Percentiles rank a stretch among this genome's conserved stretches.
phyloP scores from a whole-genome alignment of 257 asterid species.

The Nicotiana undulata region DNA sequence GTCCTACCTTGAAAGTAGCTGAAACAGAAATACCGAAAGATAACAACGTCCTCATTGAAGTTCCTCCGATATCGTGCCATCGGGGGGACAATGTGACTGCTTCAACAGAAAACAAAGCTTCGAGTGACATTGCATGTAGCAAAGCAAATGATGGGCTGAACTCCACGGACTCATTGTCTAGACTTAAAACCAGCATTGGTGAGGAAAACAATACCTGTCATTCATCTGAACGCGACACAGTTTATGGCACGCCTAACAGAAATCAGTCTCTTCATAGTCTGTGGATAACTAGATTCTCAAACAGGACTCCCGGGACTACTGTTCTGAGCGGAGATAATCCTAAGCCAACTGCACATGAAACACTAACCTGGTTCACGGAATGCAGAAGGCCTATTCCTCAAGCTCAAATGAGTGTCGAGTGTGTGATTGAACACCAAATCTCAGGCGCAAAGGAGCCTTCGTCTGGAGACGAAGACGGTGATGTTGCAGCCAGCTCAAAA shows the following conservation, averaged over 20 bases:
- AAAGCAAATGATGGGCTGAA: background rate
- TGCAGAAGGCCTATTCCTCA: slow-evolving; percentile 9
- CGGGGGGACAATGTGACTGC: slow-evolving; percentile 8
- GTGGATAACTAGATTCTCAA: slow-evolving; percentile 62
- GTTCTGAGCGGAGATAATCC: slow-evolving; percentile 13
- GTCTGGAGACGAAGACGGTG: slow-evolving; percentile 12
- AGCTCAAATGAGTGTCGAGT: slow-evolving; percentile 11
- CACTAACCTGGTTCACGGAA: slow-evolving; percentile 6
- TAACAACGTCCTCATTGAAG: slow-evolving; percentile 11
- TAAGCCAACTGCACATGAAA: slow-evolving; percentile 16
- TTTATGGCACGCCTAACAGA: slow-evolving; percentile 23
- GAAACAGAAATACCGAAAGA: slow-evolving; percentile 18
- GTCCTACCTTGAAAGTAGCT: slow-evolving; percentile 15
- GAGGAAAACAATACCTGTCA: slow-evolving; percentile 8
- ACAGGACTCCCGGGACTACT: slow-evolving; percentile 14
- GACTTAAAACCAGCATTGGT: slow-evolving; percentile 6
- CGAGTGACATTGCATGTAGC: slow-evolving; percentile 1
- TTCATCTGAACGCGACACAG: slow-evolving; percentile 11
- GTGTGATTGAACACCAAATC: slow-evolving; percentile 13
- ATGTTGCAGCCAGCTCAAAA: background rate
- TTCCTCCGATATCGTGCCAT: slow-evolving; percentile 10
- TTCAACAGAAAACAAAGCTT: slow-evolving; percentile 20
- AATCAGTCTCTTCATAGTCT: slow-evolving; percentile 31
- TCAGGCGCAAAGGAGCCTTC: slow-evolving; percentile 8
- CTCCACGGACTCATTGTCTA: slow-evolving; percentile 17